phyloP scores from a whole-genome alignment of 495 filamentous ascomycete species.

The Penicillium flavigenum region DNA sequence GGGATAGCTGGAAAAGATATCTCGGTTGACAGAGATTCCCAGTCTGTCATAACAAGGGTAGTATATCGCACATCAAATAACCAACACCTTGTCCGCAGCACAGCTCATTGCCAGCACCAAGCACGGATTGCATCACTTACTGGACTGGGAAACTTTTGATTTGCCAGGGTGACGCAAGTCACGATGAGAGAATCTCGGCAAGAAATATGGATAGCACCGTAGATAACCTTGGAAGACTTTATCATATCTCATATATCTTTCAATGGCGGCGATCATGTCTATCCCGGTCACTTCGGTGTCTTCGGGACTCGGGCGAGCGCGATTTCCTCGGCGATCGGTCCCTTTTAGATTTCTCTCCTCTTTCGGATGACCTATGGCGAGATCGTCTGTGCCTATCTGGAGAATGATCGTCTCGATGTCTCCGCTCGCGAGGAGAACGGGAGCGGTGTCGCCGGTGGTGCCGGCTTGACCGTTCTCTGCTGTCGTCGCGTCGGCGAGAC shows the following conservation, averaged over 20 bases:
- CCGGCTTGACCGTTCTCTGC: conserved; percentile 44
- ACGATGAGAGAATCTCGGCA: not conserved
- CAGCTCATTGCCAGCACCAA: not conserved
- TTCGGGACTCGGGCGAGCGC: conserved; percentile 37
- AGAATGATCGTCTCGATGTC: conserved; percentile 37
- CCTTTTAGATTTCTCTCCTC: conserved; percentile 26
- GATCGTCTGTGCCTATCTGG: conserved; percentile 33
- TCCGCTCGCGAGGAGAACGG: conserved; percentile 32
- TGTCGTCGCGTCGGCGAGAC: conserved; percentile 36
- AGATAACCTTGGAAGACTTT: not conserved
- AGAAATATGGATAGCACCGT: not conserved
- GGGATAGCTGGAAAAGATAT: conserved; percentile 83
- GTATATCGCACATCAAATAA: not conserved
- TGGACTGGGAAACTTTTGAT: not conserved
- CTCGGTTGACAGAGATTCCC: conserved; percentile 44
- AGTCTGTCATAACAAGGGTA: not conserved
- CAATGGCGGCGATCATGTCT: conserved; percentile 37
- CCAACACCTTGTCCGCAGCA: not conserved
- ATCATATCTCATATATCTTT: conserved; percentile 13
- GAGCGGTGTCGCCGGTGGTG: conserved; percentile 58
- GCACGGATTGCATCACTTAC: not conserved
- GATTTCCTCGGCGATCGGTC: conserved; percentile 34
- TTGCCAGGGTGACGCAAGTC: not conserved
- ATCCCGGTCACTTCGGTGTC: conserved; percentile 35
- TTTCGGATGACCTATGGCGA: conserved; percentile 31